Conservation (phyloP, 139 green algal genomes). For the Volvox africanus region DNA sequence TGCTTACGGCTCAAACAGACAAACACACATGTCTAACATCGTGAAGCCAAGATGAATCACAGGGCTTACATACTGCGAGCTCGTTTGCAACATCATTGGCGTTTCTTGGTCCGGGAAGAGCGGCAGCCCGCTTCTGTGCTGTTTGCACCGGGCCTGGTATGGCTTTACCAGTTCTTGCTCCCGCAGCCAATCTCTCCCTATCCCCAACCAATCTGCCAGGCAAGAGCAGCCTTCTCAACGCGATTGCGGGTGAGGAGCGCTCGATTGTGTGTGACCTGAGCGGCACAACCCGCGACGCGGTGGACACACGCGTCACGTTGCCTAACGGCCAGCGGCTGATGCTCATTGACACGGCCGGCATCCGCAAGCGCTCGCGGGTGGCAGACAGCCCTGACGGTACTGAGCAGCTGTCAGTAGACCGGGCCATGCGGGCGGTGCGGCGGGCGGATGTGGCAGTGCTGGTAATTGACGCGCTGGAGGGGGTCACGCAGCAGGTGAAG, state of each 20-base stretch:
- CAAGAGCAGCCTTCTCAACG: slow-evolving; percentile 95
- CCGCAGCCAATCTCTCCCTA: no score
- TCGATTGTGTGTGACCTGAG: slow-evolving; percentile 94
- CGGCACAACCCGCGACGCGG: slow-evolving; percentile 96
- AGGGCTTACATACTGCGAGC: no score
- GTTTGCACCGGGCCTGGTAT: no score
- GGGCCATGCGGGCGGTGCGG: slow-evolving; percentile 87
- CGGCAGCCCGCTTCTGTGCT: no score
- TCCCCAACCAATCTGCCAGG: slow-evolving; percentile 57
- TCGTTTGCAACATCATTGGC: no score
- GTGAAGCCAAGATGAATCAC: no score
- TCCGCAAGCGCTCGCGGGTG: slow-evolving; percentile 81
- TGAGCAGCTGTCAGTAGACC: slow-evolving; percentile 87
- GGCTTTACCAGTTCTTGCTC: no score
- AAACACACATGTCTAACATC: no score
- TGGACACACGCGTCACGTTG: slow-evolving; percentile 88
- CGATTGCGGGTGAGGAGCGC: slow-evolving; percentile 89
- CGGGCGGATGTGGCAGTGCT: slow-evolving; percentile 92
- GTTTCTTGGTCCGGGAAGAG: no score
- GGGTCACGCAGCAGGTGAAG: slow-evolving; percentile 85
- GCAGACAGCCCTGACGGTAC: slow-evolving; percentile 72
- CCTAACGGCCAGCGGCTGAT: slow-evolving; percentile 77
- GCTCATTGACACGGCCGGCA: slow-evolving; percentile 97
- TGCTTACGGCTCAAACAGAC: no score
- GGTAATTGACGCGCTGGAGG: slow-evolving; percentile 90